A percentile compares a stretch with the other conserved stretches of the same genome.
phyloP scores from a whole-genome alignment of 1,284 basidiomycete species.

The Cryptococcus neoformans region DNA sequence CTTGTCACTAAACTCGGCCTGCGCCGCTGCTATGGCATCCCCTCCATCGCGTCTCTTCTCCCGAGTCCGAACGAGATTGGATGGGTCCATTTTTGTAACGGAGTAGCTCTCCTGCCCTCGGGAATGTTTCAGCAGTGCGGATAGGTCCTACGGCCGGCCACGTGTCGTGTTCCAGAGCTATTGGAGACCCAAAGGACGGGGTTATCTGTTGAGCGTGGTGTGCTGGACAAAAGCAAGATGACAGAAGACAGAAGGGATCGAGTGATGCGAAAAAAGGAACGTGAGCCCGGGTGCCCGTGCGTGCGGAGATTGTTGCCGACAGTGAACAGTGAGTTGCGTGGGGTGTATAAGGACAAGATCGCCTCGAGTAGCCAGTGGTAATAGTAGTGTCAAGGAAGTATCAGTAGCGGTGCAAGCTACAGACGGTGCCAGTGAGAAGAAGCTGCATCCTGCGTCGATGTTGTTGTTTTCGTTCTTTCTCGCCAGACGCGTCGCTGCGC shows the following conservation, averaged over 20 bases:
- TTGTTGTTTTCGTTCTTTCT: background rate
- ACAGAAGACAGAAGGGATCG: background rate
- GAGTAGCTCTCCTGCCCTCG: background rate
- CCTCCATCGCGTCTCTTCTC: constrained; percentile 10
- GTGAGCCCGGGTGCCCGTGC: too few species aligned
- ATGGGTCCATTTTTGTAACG: background rate
- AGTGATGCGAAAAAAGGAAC: background rate
- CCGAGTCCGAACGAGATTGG: constrained; percentile 13
- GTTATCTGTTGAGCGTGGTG: background rate
- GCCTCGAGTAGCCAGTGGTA: too few species aligned
- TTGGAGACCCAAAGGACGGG: background rate
- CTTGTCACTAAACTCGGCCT: constrained; percentile 96
- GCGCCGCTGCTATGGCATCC: constrained; percentile 61
- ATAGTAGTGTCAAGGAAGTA: too few species aligned
- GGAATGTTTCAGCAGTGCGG: too few species aligned
- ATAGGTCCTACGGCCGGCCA: background rate
- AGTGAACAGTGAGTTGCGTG: too few species aligned
- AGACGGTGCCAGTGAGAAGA: too few species aligned
- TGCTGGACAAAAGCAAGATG: too few species aligned
- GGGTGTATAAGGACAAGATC: too few species aligned
- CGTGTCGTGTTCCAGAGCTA: background rate
- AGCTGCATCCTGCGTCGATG: too few species aligned
- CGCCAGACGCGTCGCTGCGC: background rate
- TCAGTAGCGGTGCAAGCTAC: too few species aligned
- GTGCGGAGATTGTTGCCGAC: too few species aligned